A percentile compares a stretch with the other conserved stretches of the same genome.
phyloP scores from a whole-genome alignment of 768 basidiomycete species.

The Leccinum aurantiacum region DNA sequence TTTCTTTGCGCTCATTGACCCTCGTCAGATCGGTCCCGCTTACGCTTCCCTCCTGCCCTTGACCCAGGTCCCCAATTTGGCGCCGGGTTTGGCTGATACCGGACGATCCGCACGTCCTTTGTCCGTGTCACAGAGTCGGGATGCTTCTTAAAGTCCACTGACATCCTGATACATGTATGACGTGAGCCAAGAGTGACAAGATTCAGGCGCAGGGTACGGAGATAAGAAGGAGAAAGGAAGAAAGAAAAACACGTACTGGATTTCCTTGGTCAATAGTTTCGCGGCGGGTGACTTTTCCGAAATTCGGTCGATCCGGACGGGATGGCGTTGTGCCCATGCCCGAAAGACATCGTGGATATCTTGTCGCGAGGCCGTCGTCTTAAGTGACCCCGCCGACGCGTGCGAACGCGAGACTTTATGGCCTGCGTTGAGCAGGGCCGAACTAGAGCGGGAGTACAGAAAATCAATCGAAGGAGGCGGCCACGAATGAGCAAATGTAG shows the following conservation, averaged over 20 bases:
- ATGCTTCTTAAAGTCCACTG: slow-evolving; percentile 78
- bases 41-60: slow-evolving; percentile 48
- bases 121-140: slow-evolving; percentile 59
- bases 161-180: slow-evolving; percentile 16
- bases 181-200: not conserved
- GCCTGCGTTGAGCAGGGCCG: slow-evolving; percentile 85
- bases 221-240: not conserved
- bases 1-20: slow-evolving; percentile 1
- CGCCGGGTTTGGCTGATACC: slow-evolving; percentile 91
- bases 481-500: not conserved
- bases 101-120: slow-evolving; percentile 72
- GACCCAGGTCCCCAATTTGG: slow-evolving; percentile 90
- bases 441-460: slow-evolving; percentile 44
- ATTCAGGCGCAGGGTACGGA: too few relatives aligned
- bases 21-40: slow-evolving; percentile 30
- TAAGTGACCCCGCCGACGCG: slow-evolving; percentile 84
- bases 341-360: slow-evolving; percentile 83
- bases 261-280: slow-evolving; percentile 64
- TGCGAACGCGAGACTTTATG: slow-evolving; percentile 89
- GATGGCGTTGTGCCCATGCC: slow-evolving; percentile 78
- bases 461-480: not conserved
- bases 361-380: slow-evolving; percentile 74
- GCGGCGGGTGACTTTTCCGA: slow-evolving; percentile 70
- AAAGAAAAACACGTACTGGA: slow-evolving; percentile 47
- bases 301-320: slow-evolving; percentile 83